Evolutionary conservation across 768 basidiomycete species (phyloP), one percentile per base, ranked within the genome.

Genomic region (Tulasnella sp.): DNA sequence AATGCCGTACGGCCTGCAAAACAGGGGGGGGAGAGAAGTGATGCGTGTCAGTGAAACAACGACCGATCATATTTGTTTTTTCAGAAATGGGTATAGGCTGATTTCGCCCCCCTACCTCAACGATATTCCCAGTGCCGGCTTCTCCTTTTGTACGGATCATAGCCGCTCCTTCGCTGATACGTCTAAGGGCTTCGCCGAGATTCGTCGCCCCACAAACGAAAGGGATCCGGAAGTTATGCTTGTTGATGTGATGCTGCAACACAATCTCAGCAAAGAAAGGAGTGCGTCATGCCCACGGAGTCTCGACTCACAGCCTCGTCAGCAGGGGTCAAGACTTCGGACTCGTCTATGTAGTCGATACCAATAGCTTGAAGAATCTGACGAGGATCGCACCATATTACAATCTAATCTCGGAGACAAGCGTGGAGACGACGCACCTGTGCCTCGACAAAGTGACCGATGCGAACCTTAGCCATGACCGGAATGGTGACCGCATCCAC

Each of bases 101-200:
- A n/a, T n/a, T n/a, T n/a, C n/a, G n/a, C n/a, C n/a, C n/a, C n/a
- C n/a, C n/a, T n/a, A 61, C 63, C 72, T 92, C 89, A 59, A 91
- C 86, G 50, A 91, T 85, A 68, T 92, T 92, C 43, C 89, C 89
- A 0, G 89, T 91, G 19, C 89, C 89, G 17, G 85, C 86, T 71
- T 89, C 86, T 56, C 92, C 95, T 74, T 98, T 99, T 61, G 95
- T 97, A 65, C 96, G 91, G 73, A 99, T 93, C 80, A 98, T 93
- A 0, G 96, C 91, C 1, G 95, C 95, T 48, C 96, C 96, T 71
- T 99, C 96, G 23, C 88, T 89, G 67, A 99, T 96, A 63, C 96
- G 84, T 42, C 96, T 85, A 4, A 99, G 78, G 3, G 96, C 96
- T 73, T 98, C 94, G 56, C 96, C 96, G 29, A 99, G 82, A 71